These are phyloP conservation scores for Arachis stenosperma DNA, from an alignment of 306 rosid species.

Conservation along the genomic window DNA sequence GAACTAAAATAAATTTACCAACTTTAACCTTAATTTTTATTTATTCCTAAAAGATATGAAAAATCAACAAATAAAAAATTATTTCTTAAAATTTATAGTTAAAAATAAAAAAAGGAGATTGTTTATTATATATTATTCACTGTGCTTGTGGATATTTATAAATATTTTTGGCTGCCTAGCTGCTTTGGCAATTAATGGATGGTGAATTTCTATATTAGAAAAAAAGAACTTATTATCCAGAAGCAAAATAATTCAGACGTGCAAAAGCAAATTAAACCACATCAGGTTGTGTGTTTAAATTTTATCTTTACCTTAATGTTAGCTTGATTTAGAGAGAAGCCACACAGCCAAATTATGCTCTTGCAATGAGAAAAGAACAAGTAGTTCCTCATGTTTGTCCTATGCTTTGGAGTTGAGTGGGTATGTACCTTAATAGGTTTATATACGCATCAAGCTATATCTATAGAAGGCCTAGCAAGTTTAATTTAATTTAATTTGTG, in stretches of 20 bases:
- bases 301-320: conserved; percentile 37
- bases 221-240: background rate
- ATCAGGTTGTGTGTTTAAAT: background rate
- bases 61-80: too few relatives aligned
- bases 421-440: background rate
- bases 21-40: too few relatives aligned
- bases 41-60: too few relatives aligned
- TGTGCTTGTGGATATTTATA: too few relatives aligned
- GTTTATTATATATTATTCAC: too few relatives aligned
- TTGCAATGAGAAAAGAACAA: conserved; percentile 19
- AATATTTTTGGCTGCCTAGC: conserved; percentile 37
- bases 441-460: too few relatives aligned
- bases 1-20: too few relatives aligned
- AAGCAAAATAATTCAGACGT: too few relatives aligned
- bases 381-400: conserved; percentile 15
- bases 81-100: too few relatives aligned
- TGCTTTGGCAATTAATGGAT: background rate
- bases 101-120: too few relatives aligned
- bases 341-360: background rate
- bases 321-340: conserved; percentile 7
- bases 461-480: too few relatives aligned
- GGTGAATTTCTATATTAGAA: background rate
- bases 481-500: too few relatives aligned
- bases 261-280: background rate
- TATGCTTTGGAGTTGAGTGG: conserved; percentile 21